A percentile compares a stretch with the other conserved stretches of the same genome.
Evolutionary conservation across 2,329 filamentous ascomycete species (phyloP).

Genomic region (Paecilomyces formosus): DNA sequence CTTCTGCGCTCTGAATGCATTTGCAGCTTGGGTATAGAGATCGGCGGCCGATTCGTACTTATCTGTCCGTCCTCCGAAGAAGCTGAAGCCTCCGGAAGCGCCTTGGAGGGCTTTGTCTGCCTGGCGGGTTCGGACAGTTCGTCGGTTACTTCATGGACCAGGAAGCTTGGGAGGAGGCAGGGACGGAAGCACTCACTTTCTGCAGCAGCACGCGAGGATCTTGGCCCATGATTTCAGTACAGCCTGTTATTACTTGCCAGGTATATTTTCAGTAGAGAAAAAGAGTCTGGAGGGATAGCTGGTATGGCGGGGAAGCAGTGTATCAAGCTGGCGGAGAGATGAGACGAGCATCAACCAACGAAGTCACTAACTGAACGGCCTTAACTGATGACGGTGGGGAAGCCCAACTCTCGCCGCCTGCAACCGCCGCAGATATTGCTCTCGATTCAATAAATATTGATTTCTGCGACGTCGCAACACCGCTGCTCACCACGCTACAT

Average conservation of each 20-base stretch:
- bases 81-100: slow-evolving; percentile 73
- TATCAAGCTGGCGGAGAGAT: neutral
- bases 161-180: neutral
- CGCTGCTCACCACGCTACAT: neutral
- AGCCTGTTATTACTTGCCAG: neutral
- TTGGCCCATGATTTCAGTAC: slow-evolving; percentile 54
- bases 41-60: slow-evolving; percentile 89
- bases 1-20: slow-evolving; percentile 84
- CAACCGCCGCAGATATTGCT: neutral
- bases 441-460: neutral
- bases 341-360: neutral
- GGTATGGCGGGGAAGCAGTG: neutral
- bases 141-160: slow-evolving; percentile 11
- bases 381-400: too few species aligned
- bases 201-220: slow-evolving; percentile 72
- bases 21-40: slow-evolving; percentile 78
- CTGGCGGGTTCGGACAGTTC: slow-evolving; percentile 41
- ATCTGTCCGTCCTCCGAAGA: slow-evolving; percentile 80
- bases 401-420: neutral
- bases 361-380: too few species aligned
- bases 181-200: slow-evolving; percentile 50
- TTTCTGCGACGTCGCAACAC: neutral
- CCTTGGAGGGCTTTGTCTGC: slow-evolving; percentile 75
- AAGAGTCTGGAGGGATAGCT: neutral
- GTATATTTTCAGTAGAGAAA: neutral